phyloP scores from a whole-genome alignment of 257 asterid species.

The Jacaranda mimosifolia region DNA sequence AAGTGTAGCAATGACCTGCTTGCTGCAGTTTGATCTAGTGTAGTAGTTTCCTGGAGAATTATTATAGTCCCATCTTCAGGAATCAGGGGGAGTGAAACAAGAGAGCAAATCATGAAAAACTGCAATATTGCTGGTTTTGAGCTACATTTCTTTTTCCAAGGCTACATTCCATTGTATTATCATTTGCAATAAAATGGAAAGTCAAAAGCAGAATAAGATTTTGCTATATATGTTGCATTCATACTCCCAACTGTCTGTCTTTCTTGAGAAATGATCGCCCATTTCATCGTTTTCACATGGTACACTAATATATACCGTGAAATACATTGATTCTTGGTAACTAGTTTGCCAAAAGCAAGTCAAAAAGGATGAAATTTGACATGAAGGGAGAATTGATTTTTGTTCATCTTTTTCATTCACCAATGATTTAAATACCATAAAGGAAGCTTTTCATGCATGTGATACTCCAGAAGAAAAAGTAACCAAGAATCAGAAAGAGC shows the following conservation, averaged over 20 bases:
- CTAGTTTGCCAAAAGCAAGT: slow-evolving; percentile 14
- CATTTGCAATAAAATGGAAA: slow-evolving; percentile 24
- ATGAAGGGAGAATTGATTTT: background rate
- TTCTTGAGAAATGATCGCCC: slow-evolving; percentile 3
- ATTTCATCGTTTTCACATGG: slow-evolving; percentile 26
- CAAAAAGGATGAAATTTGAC: slow-evolving; percentile 16
- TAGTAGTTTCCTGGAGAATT: background rate
- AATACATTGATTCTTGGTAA: background rate
- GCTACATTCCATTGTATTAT: background rate
- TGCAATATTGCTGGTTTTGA: slow-evolving; percentile 11
- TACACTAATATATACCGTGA: slow-evolving; percentile 14
- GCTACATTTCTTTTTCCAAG: background rate
- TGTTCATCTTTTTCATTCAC: slow-evolving; percentile 8
- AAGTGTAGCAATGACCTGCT: background rate
- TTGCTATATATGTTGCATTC: slow-evolving; percentile 20
- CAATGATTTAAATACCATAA: background rate
- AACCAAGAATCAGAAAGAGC: background rate
- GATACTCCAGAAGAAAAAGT: background rate
- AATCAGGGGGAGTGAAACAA: background rate
- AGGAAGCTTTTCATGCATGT: slow-evolving; percentile 34
- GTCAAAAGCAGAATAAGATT: slow-evolving; percentile 25
- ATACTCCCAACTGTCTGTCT: slow-evolving; percentile 22
- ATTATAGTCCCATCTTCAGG: background rate
- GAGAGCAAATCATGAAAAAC: background rate
- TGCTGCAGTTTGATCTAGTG: background rate